A percentile compares a stretch with the other conserved stretches of the same genome.
Evolutionary conservation across 1,284 basidiomycete genomes (phyloP).

Genomic region (Pyrrhoderma noxium): DNA sequence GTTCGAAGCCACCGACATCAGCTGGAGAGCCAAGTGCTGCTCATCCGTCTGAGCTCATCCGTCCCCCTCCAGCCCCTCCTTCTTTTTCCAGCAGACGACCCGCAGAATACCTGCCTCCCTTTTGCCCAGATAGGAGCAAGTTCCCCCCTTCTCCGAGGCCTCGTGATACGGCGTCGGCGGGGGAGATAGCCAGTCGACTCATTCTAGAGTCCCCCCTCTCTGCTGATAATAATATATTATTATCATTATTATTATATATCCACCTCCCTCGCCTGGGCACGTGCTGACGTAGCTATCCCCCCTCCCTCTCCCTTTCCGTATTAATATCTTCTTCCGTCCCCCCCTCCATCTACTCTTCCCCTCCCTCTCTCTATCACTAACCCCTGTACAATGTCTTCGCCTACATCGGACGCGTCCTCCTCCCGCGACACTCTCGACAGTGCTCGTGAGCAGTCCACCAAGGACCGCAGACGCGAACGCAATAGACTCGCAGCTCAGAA

Average conservation of each 20-base stretch:
- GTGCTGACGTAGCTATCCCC: background rate
- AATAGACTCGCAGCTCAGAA: conserved; percentile 19
- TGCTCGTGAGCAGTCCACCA: conserved; percentile 16
- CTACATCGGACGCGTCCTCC: conserved; percentile 13
- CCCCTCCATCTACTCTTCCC: conserved; percentile 1
- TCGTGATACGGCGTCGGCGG: background rate
- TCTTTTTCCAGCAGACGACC: too few relatives aligned
- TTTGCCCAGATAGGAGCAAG: too few relatives aligned
- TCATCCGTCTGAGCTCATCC: too few relatives aligned
- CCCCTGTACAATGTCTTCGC: conserved; percentile 15
- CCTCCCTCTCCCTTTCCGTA: background rate
- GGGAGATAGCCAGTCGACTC: background rate
- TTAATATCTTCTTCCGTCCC: background rate
- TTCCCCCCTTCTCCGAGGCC: background rate
- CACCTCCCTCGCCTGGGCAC: too few relatives aligned
- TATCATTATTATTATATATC: too few relatives aligned
- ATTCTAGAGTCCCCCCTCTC: too few relatives aligned
- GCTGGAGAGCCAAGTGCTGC: too few relatives aligned
- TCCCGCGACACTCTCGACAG: conserved; percentile 13
- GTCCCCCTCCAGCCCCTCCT: too few relatives aligned
- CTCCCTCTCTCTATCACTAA: background rate
- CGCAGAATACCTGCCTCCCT: too few relatives aligned
- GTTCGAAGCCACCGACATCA: background rate
- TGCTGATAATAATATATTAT: too few relatives aligned
- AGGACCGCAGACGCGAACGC: conserved; percentile 17